Base-by-base conservation (phyloP, 495 filamentous ascomycete genomes). In the Sabuloglossum arenarium region DNA sequence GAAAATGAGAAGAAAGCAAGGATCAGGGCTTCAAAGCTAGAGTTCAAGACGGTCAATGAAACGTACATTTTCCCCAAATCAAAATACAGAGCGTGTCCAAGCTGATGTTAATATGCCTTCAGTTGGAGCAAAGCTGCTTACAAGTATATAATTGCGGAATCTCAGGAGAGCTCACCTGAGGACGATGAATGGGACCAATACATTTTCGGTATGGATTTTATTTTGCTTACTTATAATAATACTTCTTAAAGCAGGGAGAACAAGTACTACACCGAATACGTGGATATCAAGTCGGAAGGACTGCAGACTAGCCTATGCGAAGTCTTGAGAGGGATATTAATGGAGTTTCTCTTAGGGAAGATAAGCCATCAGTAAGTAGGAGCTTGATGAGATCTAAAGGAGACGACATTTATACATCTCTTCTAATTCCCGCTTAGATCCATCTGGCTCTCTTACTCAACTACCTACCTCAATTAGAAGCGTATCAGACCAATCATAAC, bases 391-490 rank as follows among this genome's bases (percentile, higher is more conserved):
- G n/a, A 24, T 53, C n/a, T 21, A 5, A 56, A 30, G 14, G 29
- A 6, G n/a, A 14, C 25, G 46, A 54, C 39, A 27, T 24, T 49
- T 19, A n/a, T 27, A 27, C 30, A 57, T 54, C 61, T 16, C 6
- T 39, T 16, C 34, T 39, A 39, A 39, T 12, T 39, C 14, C 14
- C 6, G 34, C 34, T n/a, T n/a, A 68, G 66, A 58, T 69, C 37
- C 59, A 64, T 59, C 64, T 58, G 57, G 63, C 64, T 47, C 16
- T 67, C 27, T 62, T 72, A 21, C 71, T 64, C 37, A 53, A 68
- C 57, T 68, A 60, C 61, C 60, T 70, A 25, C 58, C 58, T 32
- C 62, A 71, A 49, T 56, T 72, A 28, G n/a, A n/a, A n/a, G n/a
- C n/a, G n/a, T n/a, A n/a, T n/a, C n/a, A n/a, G n/a, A n/a, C n/a